phyloP scores from a whole-genome alignment of 495 filamentous ascomycete species.

The Parathielavia hyrcaniae region DNA sequence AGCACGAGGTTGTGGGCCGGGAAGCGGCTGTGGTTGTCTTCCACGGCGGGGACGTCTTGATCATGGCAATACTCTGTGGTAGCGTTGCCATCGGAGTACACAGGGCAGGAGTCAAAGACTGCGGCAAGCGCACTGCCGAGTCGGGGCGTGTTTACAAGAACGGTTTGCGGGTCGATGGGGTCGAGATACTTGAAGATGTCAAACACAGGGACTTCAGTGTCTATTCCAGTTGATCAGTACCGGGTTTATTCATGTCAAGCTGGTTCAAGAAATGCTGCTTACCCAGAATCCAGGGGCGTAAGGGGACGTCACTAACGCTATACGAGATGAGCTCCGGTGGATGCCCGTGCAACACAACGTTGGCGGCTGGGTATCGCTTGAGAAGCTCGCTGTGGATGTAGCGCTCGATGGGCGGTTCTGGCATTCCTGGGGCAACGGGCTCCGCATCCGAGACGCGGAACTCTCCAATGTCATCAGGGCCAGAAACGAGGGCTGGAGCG shows the following conservation, averaged over 20 bases:
- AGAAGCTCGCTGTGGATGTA: conserved; percentile 51
- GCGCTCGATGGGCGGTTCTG: conserved; percentile 37
- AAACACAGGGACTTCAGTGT: background rate
- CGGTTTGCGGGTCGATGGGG: conserved; percentile 1
- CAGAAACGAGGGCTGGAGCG: conserved; percentile 43
- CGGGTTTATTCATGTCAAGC: background rate
- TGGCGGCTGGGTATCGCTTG: conserved; percentile 37
- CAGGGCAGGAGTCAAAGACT: background rate
- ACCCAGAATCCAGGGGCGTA: conserved; percentile 36
- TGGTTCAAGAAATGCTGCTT: conserved; percentile 1
- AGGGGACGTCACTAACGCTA: conserved; percentile 37
- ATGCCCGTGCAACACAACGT: conserved; percentile 46
- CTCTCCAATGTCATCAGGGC: conserved; percentile 39
- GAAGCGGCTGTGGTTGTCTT: conserved; percentile 26
- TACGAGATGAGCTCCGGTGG: conserved; percentile 43
- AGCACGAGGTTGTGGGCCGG: conserved; percentile 36
- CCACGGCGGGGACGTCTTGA: conserved; percentile 27
- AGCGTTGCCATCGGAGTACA: background rate
- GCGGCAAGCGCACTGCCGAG: conserved; percentile 4
- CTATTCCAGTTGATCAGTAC: background rate
- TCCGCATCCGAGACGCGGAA: conserved; percentile 38
- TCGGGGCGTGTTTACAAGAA: conserved; percentile 1
- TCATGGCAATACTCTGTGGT: background rate
- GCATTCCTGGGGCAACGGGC: conserved; percentile 32
- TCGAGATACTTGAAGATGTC: conserved; percentile 5